Conservation (phyloP, 192 early-diverging fungal genomes). For the Coemansia interrupta region DNA sequence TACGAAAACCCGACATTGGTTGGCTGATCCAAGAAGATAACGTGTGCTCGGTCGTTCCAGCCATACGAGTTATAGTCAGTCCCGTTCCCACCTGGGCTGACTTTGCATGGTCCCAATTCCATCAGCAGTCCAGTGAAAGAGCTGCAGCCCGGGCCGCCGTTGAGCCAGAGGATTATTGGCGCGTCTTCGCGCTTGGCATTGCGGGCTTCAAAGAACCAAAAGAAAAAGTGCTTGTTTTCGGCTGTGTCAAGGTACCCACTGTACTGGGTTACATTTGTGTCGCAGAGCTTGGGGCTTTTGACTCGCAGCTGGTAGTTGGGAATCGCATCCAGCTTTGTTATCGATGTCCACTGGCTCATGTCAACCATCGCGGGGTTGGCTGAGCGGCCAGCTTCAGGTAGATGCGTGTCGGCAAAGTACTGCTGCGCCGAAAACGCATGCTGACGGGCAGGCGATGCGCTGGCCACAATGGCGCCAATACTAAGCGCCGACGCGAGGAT, state of each 20-base stretch:
- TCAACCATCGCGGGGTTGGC: slow-evolving; percentile 23
- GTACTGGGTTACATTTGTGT: slow-evolving; percentile 83
- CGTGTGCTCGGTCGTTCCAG: slow-evolving; percentile 89
- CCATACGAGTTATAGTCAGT: slow-evolving; percentile 68
- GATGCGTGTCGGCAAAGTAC: too few species aligned
- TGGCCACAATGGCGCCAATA: too few species aligned
- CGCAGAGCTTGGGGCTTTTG: slow-evolving; percentile 79
- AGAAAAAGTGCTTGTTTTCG: slow-evolving; percentile 81
- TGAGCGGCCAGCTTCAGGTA: slow-evolving; percentile 6
- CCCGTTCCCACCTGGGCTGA: slow-evolving; percentile 67
- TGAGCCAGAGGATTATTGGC: slow-evolving; percentile 76
- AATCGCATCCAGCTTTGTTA: slow-evolving; percentile 53
- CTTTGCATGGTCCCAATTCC: slow-evolving; percentile 85
- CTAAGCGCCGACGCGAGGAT: too few species aligned
- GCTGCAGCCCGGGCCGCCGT: slow-evolving; percentile 82
- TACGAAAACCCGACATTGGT: slow-evolving; percentile 90
- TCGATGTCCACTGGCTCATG: slow-evolving; percentile 25
- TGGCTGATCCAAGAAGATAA: slow-evolving; percentile 85
- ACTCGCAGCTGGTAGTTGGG: slow-evolving; percentile 72
- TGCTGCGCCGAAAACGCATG: too few species aligned
- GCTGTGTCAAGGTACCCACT: slow-evolving; percentile 72
- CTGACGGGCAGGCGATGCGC: too few species aligned
- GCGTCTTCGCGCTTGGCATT: slow-evolving; percentile 61
- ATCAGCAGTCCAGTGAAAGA: slow-evolving; percentile 76
- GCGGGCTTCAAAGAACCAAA: slow-evolving; percentile 96